Evolutionary conservation across 1,139 yeast species (phyloP).

Genomic region (Tardiomyces digboiensis): DNA sequence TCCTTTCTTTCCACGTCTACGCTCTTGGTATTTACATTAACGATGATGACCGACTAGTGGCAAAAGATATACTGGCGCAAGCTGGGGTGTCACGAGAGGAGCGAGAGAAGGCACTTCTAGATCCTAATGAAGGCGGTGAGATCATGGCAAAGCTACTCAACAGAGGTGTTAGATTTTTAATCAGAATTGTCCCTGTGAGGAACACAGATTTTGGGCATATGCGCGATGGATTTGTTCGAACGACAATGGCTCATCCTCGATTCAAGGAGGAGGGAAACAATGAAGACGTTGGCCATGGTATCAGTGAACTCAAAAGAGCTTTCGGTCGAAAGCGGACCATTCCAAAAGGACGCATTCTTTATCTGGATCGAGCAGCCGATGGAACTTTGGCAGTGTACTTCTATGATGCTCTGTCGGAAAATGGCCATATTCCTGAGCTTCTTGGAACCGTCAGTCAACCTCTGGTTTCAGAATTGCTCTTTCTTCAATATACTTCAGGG

Average conservation of each 20-base stretch:
- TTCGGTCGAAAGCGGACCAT: slow-evolving; percentile 30
- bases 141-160: slow-evolving; percentile 48
- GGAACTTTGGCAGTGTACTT: slow-evolving; percentile 42
- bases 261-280: slow-evolving; percentile 21
- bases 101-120: slow-evolving; percentile 47
- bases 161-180: slow-evolving; percentile 51
- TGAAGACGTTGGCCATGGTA: slow-evolving; percentile 25
- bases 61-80: slow-evolving; percentile 30
- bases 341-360: slow-evolving; percentile 52
- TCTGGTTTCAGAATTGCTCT: slow-evolving; percentile 44
- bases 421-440: slow-evolving; percentile 25
- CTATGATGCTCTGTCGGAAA: slow-evolving; percentile 24
- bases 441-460: slow-evolving; percentile 28
- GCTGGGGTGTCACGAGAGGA: slow-evolving; percentile 28
- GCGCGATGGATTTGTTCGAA: slow-evolving; percentile 80
- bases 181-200: slow-evolving; percentile 76
- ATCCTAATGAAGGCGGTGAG: slow-evolving; percentile 43
- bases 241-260: slow-evolving; percentile 49
- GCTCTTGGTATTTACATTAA: slow-evolving; percentile 77
- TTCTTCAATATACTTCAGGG: slow-evolving; percentile 54
- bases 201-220: slow-evolving; percentile 86
- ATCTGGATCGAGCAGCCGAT: slow-evolving; percentile 35
- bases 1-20: slow-evolving; percentile 75
- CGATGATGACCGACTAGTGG: slow-evolving; percentile 40
- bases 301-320: slow-evolving; percentile 26